Base-by-base conservation (phyloP, 192 early-diverging fungal species). In the Haplosporangium gracile region DNA sequence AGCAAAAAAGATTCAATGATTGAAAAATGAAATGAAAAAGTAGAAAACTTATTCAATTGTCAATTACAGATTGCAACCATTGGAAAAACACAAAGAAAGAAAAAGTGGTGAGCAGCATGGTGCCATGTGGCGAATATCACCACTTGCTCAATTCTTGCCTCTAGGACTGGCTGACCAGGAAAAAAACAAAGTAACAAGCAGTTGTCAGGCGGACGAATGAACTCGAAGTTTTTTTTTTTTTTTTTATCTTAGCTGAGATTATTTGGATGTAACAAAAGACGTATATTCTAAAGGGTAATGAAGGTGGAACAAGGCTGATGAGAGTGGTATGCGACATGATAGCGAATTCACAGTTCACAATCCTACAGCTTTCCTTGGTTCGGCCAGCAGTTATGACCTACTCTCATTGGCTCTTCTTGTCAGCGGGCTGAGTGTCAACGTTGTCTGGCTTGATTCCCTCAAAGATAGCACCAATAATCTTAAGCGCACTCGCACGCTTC, bases 401-500 rank as follows among this genome's bases (percentile, higher is more conserved):
- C 53, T 18, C 15, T 60, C 26, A n/a, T 40, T 49, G 40, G 20
- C 36, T 34, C 26, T 34, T 29, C 29, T 29, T 60, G 39, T 51
- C 40, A 49, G 53, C n/a, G 63, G 45, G 79, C 39, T 65, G 43
- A 29, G 74, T 47, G 24, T 53, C 26, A 63, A 90, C 86, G 39
- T 90, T 89, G 68, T 96, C 95, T 5, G 91, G 82, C 88, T 91
- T 89, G 42, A 95, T 94, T n/a, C 89, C 83, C 88, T 94, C 91
- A 85, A 94, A 99, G 18, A 98, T 92, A 73, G 94, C 90, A 74
- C 98, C 98, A 82, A 99, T 92, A 13, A 96, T 93, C 79, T 92
- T 93, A 63, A 99, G 90, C 9, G 95, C 98, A 76, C 91, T 91
- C 0, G 96, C 95, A 39, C 98, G 92, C 85, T 95, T 91, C 76